Conservation (phyloP, 78 protist genomes). For the Salpingoeca rosetta region DNA sequence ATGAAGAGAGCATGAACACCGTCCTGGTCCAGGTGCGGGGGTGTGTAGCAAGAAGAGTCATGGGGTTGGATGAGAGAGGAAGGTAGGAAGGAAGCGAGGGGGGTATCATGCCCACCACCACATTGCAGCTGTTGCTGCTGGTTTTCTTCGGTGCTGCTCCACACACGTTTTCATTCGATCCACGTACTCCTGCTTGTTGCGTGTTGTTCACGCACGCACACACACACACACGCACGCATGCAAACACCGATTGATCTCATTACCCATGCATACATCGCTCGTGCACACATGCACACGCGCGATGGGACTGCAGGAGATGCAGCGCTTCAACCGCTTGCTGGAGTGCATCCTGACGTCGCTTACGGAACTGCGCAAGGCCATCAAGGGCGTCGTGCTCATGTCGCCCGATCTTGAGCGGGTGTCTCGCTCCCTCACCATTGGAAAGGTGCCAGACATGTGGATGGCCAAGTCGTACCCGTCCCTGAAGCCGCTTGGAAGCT, state of each 20-base stretch:
- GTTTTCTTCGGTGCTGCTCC: neutral
- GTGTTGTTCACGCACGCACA: neutral
- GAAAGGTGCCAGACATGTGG: constrained; percentile 51
- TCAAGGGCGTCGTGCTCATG: constrained; percentile 70
- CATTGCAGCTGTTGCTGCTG: neutral
- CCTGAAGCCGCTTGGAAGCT: constrained; percentile 56
- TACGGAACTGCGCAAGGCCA: constrained; percentile 53
- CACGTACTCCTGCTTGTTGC: neutral
- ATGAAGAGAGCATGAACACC: constrained; percentile 72
- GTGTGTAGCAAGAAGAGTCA: no score
- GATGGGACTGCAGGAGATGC: constrained; percentile 61
- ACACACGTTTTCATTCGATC: neutral
- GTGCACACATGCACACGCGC: no score
- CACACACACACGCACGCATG: constrained; percentile 27
- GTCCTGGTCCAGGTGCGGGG: constrained; percentile 54
- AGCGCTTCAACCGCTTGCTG: constrained; percentile 66
- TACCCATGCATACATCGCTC: no score
- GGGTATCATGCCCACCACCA: no score
- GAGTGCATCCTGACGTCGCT: constrained; percentile 14
- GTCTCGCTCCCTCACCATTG: constrained; percentile 28
- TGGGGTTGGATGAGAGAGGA: no score
- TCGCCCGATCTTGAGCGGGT: constrained; percentile 51
- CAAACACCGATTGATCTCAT: no score
- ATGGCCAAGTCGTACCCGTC: constrained; percentile 60
- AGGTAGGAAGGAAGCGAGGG: no score